Evolutionary conservation across 2,329 filamentous ascomycete species (phyloP).

Genomic region (Sarocladium strictum): DNA sequence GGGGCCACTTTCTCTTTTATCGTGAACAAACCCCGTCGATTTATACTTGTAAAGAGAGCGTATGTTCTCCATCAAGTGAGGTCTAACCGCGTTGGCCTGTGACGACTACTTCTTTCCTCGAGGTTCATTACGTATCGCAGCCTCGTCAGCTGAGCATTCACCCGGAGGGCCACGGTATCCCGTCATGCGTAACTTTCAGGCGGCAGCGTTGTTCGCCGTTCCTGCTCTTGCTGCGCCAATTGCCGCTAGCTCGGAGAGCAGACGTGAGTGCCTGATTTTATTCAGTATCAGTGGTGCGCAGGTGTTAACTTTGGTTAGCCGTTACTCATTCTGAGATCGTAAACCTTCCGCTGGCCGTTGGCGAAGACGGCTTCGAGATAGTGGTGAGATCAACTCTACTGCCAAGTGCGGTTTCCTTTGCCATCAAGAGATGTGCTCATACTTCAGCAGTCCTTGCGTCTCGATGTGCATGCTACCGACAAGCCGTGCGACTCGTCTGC

Average conservation of each 20-base stretch:
- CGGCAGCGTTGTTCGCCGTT: not conserved
- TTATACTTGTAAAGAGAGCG: not conserved
- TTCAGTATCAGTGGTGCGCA: not conserved
- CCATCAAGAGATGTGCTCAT: not conserved
- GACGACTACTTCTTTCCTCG: not conserved
- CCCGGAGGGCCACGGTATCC: not conserved
- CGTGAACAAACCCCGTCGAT: too few species aligned
- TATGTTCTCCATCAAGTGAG: not conserved
- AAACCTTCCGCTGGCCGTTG: constrained; percentile 17
- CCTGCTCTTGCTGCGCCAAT: not conserved
- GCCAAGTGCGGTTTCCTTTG: not conserved
- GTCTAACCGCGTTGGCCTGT: not conserved
- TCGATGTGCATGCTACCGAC: constrained; percentile 39
- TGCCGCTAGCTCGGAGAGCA: not conserved
- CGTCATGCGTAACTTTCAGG: constrained; percentile 6
- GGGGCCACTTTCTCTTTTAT: not conserved
- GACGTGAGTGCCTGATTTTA: not conserved
- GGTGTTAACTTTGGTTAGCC: constrained; percentile 9
- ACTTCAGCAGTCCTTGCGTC: constrained; percentile 27
- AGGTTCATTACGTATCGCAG: not conserved
- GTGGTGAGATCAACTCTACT: not conserved
- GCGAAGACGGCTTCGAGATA: constrained; percentile 10
- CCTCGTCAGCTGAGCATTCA: not conserved
- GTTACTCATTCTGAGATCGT: constrained; percentile 11
- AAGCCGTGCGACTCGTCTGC: constrained; percentile 34